Conservation (phyloP, 2,329 filamentous ascomycete species). For the Geosmithia morbida region DNA sequence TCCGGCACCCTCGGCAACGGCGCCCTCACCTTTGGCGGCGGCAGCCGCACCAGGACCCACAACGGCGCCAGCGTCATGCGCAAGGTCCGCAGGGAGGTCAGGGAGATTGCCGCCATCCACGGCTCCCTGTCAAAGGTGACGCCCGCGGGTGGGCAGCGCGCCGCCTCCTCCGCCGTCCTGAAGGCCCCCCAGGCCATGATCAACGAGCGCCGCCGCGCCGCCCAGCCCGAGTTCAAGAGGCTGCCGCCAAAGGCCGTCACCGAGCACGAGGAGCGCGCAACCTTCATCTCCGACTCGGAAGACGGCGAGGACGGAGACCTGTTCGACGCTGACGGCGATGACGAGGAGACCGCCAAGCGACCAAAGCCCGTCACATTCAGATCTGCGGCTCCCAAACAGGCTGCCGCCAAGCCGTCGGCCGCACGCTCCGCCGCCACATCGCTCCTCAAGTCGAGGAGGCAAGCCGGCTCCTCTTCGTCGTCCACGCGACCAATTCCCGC, state of each 20-base stretch:
- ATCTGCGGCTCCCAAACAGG: not conserved
- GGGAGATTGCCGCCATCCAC: conserved; percentile 33
- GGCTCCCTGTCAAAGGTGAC: conserved; percentile 25
- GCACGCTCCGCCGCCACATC: conserved; percentile 2
- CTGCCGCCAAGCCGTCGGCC: no score
- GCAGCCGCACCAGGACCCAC: conserved; percentile 35
- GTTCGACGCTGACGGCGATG: conserved; percentile 4
- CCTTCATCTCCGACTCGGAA: conserved; percentile 25
- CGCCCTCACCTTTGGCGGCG: conserved; percentile 27
- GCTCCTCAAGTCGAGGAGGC: conserved; percentile 1
- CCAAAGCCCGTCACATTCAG: not conserved
- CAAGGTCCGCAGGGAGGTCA: conserved; percentile 40
- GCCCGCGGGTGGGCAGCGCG: conserved; percentile 11
- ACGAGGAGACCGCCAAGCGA: not conserved
- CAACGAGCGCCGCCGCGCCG: conserved; percentile 31
- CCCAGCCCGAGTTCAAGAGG: conserved; percentile 18
- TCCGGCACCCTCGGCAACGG: conserved; percentile 13
- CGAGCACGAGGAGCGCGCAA: conserved; percentile 19
- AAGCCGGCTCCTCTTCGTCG: not conserved
- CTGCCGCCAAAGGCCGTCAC: conserved; percentile 9
- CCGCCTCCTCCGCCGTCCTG: conserved; percentile 23
- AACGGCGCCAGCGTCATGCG: conserved; percentile 38
- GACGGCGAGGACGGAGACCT: conserved; percentile 12
- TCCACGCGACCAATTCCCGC: not conserved
- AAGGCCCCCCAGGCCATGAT: conserved; percentile 39